Evolutionary conservation across 2,329 filamentous ascomycete genomes (phyloP).

Genomic region (Mycogone perniciosa): DNA sequence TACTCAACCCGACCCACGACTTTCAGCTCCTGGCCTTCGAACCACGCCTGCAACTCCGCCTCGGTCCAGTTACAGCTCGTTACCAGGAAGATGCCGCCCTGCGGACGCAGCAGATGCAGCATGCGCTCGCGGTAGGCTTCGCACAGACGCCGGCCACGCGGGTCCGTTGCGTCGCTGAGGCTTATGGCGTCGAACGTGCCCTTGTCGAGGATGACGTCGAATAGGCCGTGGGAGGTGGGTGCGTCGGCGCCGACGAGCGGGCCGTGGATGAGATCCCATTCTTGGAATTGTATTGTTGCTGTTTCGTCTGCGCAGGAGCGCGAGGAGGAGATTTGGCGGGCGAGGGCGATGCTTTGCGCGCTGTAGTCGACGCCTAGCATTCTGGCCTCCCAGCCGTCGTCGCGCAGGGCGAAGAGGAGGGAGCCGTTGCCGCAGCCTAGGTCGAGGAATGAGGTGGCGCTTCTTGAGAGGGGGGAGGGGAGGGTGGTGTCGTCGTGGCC

Average conservation of each 20-base stretch:
- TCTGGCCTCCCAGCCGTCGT: constrained; percentile 55
- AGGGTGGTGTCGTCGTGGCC: constrained; percentile 15
- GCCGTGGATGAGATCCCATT: constrained; percentile 59
- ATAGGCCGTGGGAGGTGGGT: constrained; percentile 43
- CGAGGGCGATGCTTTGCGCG: constrained; percentile 64
- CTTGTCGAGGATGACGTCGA: constrained; percentile 94
- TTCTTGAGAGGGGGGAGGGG: constrained; percentile 15
- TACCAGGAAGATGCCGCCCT: constrained; percentile 68
- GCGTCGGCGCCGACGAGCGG: constrained; percentile 28
- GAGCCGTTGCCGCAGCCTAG: constrained; percentile 93
- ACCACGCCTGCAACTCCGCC: constrained; percentile 75
- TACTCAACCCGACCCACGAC: constrained; percentile 69
- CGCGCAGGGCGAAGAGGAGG: constrained; percentile 73
- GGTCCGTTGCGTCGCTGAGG: constrained; percentile 53
- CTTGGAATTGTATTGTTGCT: constrained; percentile 34
- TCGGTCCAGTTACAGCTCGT: constrained; percentile 99
- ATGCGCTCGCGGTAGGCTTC: constrained; percentile 70
- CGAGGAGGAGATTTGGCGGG: constrained; percentile 51
- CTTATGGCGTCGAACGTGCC: constrained; percentile 95
- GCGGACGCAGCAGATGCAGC: constrained; percentile 56
- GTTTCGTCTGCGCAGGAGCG: constrained; percentile 2
- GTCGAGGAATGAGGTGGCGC: constrained; percentile 63
- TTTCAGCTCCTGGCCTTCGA: constrained; percentile 51
- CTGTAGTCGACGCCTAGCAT: constrained; percentile 91
- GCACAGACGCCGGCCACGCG: constrained; percentile 54